Evolutionary conservation across 2,329 filamentous ascomycete species (phyloP), one percentile per base, ranked within the genome.

Genomic region (Calonectria ilicicola): DNA sequence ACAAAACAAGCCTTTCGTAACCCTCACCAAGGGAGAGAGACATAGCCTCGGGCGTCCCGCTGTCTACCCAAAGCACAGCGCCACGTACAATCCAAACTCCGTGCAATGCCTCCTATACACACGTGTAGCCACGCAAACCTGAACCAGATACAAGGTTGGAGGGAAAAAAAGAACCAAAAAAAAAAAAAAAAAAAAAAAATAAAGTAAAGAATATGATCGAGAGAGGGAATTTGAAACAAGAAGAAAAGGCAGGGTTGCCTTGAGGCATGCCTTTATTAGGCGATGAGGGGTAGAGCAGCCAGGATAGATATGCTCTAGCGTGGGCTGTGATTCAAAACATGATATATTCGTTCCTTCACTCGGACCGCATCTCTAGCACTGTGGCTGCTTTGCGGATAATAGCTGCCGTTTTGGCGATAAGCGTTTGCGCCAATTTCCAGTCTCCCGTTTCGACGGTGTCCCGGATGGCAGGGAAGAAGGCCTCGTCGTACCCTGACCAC

Each of bases 361-460:
- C 85, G 72, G 63, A 23, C 26, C 40, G 26, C 66, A 78, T 75
- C 65, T 81, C 80, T 74, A 86, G 72, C 56, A 81, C 70, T 2
- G 78, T 76, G 0, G 89, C 90, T 35, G 95, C 95, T 64, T 86
- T 83, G 66, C 86, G 87, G 67, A 98, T 85, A 58, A 95, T 91
- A 14, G 85, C 85, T 1, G 95, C 93, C 27, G 94, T 93, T 83
- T 93, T 95, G 76, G 93, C 87, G 35, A 97, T 89, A 81, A 93
- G 91, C 67, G 86, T 84, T 79, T 93, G 91, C 3, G 94, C 93
- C 15, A 90, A 83, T 2, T 84, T 86, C 93, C 93, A 96, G 78
- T 98, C 91, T 29, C 90, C 89, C 5, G 87, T 89, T 74, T 94
- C 91, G 47, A 98, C 87, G 10, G 93, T 92, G 80, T 98, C 96